Evolutionary conservation across 257 asterid species (phyloP).

Genomic region (Paulownia fortunei): DNA sequence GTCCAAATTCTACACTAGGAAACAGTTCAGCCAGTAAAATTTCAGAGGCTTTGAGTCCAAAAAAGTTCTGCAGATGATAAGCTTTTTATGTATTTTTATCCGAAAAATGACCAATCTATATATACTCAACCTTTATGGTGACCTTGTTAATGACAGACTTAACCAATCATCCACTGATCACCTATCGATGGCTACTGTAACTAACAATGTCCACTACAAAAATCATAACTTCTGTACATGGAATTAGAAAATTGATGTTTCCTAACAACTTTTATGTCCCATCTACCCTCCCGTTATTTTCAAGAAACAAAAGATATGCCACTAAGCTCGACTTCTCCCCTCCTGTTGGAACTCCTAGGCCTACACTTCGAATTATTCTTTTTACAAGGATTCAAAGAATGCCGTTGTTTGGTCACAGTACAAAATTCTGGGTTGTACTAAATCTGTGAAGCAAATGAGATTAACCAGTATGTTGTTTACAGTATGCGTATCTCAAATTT

Average conservation of each 20-base stretch:
- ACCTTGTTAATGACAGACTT: neutral
- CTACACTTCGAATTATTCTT: neutral
- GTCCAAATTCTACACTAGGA: too few species aligned
- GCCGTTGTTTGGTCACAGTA: neutral
- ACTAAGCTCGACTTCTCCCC: neutral
- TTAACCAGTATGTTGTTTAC: neutral
- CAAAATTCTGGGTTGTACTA: neutral
- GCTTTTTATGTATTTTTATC: neutral
- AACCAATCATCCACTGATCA: neutral
- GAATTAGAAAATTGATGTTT: neutral
- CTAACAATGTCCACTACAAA: neutral
- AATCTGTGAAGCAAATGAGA: constrained; percentile 20
- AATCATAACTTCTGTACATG: neutral
- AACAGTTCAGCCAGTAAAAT: too few species aligned
- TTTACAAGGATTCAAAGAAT: neutral
- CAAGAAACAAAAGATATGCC: neutral
- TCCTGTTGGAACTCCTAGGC: neutral
- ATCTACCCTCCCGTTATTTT: neutral
- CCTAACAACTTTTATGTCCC: neutral
- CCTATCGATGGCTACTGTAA: neutral
- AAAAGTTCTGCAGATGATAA: too few species aligned
- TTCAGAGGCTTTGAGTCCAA: neutral
- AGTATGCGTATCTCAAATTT: neutral
- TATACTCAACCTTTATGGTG: neutral
- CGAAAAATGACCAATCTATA: neutral